Evolutionary conservation across 148 eudicot genomes (phyloP).

Genomic region (Rhododendron griersonianum): DNA sequence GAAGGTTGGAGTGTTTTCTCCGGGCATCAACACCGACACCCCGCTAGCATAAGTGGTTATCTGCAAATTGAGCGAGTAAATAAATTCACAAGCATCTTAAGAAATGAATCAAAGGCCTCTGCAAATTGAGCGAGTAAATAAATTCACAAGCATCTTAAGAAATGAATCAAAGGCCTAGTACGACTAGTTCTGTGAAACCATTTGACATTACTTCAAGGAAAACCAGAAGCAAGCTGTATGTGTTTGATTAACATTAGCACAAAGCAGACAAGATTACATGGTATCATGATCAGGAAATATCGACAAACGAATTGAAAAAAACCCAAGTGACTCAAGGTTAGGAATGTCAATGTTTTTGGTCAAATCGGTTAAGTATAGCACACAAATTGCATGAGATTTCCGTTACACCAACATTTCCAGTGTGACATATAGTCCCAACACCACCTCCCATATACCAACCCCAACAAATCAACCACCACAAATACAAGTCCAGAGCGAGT

Average conservation of each 20-base stretch:
- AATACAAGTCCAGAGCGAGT: not conserved
- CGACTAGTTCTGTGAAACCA: not conserved
- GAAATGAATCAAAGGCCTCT: slow-evolving; percentile 6
- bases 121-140: slow-evolving; percentile 7
- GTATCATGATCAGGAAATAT: not conserved
- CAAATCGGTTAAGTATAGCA: not conserved
- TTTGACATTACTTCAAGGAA: not conserved
- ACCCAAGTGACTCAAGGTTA: not conserved
- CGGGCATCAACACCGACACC: slow-evolving; percentile 58
- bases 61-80: slow-evolving; percentile 21
- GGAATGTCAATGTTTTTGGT: not conserved
- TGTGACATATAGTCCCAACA: not conserved
- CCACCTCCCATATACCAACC: not conserved
- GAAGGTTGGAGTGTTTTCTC: slow-evolving; percentile 49
- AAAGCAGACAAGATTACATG: not conserved
- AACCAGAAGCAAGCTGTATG: not conserved
- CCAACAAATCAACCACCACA: not conserved
- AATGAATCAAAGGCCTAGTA: not conserved
- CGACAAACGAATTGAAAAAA: not conserved
- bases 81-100: not conserved
- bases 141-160: not conserved
- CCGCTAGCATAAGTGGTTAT: slow-evolving; percentile 40
- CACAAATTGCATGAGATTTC: not conserved
- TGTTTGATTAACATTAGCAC: not conserved
- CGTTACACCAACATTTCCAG: not conserved